These are phyloP conservation scores for Lentinula sp. DNA, from an alignment of 768 basidiomycete genomes.

Conservation along the genomic window DNA sequence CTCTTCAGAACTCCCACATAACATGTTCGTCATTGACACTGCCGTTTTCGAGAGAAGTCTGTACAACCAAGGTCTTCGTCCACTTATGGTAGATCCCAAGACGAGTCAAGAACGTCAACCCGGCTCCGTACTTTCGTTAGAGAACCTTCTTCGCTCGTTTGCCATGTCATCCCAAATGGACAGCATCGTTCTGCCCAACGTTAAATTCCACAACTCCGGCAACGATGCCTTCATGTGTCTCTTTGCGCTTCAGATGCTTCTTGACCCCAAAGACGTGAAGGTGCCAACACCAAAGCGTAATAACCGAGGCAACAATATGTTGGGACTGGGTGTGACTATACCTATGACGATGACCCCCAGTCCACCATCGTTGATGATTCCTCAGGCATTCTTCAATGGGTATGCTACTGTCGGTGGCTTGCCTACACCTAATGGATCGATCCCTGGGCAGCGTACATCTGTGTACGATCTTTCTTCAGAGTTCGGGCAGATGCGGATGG, in stretches of 20 bases:
- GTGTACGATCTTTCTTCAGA: slow-evolving; percentile 7
- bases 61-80: slow-evolving; percentile 51
- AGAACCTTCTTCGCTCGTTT: slow-evolving; percentile 56
- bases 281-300: slow-evolving; percentile 27
- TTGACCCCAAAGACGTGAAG: slow-evolving; percentile 45
- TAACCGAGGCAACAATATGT: background rate
- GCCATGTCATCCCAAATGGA: slow-evolving; percentile 25
- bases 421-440: background rate
- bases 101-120: slow-evolving; percentile 45
- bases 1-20: slow-evolving; percentile 61
- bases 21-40: slow-evolving; percentile 64
- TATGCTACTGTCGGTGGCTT: slow-evolving; percentile 2
- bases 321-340: background rate
- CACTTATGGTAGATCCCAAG: slow-evolving; percentile 55
- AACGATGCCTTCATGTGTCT: slow-evolving; percentile 73
- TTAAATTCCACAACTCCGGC: slow-evolving; percentile 64
- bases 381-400: background rate
- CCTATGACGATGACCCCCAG: background rate
- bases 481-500: slow-evolving; percentile 10
- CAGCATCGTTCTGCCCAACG: slow-evolving; percentile 27
- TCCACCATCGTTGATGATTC: background rate
- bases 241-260: slow-evolving; percentile 61
- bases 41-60: slow-evolving; percentile 57
- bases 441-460: background rate
- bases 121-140: slow-evolving; percentile 56